These are phyloP conservation scores for Anthoceros angustus DNA, from an alignment of 225 moss, liverwort and hornwort genomes.

Conservation along the genomic window DNA sequence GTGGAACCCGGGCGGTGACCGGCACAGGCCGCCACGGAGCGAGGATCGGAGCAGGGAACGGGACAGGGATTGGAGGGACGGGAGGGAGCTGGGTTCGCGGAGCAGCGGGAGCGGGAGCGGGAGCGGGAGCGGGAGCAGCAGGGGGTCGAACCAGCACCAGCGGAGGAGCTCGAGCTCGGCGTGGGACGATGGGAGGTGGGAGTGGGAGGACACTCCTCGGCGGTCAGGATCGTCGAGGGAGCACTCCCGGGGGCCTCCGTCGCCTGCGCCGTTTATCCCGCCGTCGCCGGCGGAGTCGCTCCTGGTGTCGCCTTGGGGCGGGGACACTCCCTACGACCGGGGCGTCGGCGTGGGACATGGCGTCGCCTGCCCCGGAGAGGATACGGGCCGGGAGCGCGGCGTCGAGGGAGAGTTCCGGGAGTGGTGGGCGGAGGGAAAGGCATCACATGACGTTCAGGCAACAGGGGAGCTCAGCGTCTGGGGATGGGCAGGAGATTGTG, in stretches of 20 bases:
- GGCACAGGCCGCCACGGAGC: neutral
- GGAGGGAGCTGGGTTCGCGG: constrained; percentile 14
- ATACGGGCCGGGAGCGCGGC: constrained; percentile 64
- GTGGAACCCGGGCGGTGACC: constrained; percentile 11
- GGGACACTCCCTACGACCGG: constrained; percentile 57
- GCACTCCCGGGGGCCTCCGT: constrained; percentile 25
- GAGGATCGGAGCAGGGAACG: neutral
- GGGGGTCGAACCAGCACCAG: neutral
- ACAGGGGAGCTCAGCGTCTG: constrained; percentile 5
- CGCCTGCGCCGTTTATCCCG: constrained; percentile 54
- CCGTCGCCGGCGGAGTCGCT: constrained; percentile 78
- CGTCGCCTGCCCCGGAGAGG: constrained; percentile 77
- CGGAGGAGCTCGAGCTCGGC: constrained; percentile 23
- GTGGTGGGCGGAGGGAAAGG: constrained; percentile 22
- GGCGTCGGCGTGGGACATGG: constrained; percentile 83
- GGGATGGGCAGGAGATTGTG: constrained; percentile 25
- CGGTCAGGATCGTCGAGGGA: constrained; percentile 39
- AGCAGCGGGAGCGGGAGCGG: constrained; percentile 14
- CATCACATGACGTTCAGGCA: constrained; percentile 43
- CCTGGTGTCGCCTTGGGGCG: constrained; percentile 85
- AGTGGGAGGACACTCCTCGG: constrained; percentile 78
- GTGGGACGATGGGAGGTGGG: constrained; percentile 73
- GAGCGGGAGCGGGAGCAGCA: neutral
- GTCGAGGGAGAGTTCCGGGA: constrained; percentile 27
- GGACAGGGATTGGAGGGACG: constrained; percentile 15